Evolutionary conservation across 768 basidiomycete genomes (phyloP), one percentile per base, ranked within the genome.

Genomic region (Macrocybe gigantea): DNA sequence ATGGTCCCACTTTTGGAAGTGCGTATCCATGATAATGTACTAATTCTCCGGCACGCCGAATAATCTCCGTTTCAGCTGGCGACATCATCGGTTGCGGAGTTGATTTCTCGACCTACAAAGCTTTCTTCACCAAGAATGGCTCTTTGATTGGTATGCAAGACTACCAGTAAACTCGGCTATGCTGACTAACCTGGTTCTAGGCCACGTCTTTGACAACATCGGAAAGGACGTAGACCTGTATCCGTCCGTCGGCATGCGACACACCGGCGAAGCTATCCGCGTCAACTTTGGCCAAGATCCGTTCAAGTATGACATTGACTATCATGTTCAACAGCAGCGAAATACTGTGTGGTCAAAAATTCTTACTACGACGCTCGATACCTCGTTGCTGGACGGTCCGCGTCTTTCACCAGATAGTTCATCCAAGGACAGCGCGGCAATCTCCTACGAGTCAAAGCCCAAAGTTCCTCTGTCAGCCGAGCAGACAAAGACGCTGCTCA

Each of bases 51-150:
- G n/a, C 32, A 15, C 40, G 41, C 47, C 33, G 52, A 50, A 35
- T 50, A 41, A 45, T 52, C 43, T 49, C 12, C 39, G 41, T 49
- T 49, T 7, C 56, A 94, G 93, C 82, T 38, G 88, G 86, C 6
- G 95, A 99, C 62, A 68, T 85, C 22, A 77, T 99, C 50, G 95
- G 95, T 8, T 95, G 93, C 58, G 95, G 95, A 1, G 76, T 98
- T 49, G 92, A 97, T 65, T 96, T 93, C 60, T 83, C 82, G 38
- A 80, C 77, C 13, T 76, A 88, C 49, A 74, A 77, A 47, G 83
- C 82, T 0, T 96, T 97, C 66, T 96, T 85, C 62, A 96, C 93
- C 31, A 93, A 88, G 70, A 95, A 95, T 50, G 89, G 91, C 9
- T 64, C 71, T 11, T 72, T 82, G 53, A 72, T 92, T 39, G 83